Conservation (phyloP, 208 protist species). For the Acanthamoeba castellanii region DNA sequence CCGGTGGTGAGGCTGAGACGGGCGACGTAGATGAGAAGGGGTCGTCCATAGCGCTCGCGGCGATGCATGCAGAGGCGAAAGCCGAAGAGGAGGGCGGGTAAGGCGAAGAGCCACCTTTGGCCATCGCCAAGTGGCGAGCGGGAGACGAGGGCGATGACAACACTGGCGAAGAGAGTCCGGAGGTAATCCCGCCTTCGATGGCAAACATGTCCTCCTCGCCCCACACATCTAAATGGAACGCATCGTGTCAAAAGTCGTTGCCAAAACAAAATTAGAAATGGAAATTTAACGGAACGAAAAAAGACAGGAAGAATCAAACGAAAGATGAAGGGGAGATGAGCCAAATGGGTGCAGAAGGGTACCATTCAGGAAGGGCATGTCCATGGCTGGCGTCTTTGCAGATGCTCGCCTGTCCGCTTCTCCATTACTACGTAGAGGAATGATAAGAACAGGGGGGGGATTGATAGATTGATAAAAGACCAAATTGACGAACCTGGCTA, state of each 20-base stretch:
- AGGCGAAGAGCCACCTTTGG: not conserved
- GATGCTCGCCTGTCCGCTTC: conserved; percentile 8
- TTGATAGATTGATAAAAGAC: not conserved
- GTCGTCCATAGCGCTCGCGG: not conserved
- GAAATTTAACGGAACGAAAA: not conserved
- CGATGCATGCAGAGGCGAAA: not conserved
- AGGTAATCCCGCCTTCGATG: not conserved
- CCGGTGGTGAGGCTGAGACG: conserved; percentile 9
- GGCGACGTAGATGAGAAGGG: not conserved
- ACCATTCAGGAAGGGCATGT: conserved; percentile 1
- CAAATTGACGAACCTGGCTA: not conserved
- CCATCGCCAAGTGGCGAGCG: not conserved
- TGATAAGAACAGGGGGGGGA: not conserved
- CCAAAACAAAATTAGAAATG: not conserved
- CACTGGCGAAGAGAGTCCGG: not conserved
- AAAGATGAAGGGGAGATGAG: not conserved
- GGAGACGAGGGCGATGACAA: not conserved
- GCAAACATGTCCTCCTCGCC: not conserved
- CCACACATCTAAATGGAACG: not conserved
- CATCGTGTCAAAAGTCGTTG: too few relatives aligned
- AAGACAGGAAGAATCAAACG: not conserved
- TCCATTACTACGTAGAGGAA: not conserved
- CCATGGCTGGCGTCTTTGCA: not conserved
- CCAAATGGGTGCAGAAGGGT: not conserved
- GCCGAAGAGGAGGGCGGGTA: not conserved